A percentile compares a stretch with the other conserved stretches of the same genome.
phyloP scores from a whole-genome alignment of 352 stramenopile genomes.

The Pythium sp. region DNA sequence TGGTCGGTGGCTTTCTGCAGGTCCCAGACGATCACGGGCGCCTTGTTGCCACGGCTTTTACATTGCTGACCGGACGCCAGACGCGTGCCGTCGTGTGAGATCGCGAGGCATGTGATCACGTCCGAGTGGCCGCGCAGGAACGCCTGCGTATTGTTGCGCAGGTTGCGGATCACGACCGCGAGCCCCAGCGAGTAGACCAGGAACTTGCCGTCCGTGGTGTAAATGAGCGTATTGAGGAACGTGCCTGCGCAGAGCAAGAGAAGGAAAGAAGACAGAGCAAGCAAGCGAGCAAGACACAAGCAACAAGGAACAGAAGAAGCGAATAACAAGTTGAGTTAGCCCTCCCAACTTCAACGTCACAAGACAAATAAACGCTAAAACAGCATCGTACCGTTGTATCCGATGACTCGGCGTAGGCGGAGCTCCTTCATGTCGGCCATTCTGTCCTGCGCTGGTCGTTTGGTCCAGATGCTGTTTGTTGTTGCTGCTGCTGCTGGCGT shows the following conservation, averaged over 20 bases:
- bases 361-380: too few species aligned
- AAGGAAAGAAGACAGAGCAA: background rate
- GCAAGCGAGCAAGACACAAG: background rate
- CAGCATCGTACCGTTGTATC: slow-evolving; percentile 63
- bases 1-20: slow-evolving; percentile 77
- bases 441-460: background rate
- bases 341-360: too few species aligned
- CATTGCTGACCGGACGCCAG: slow-evolving; percentile 91
- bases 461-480: background rate
- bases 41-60: slow-evolving; percentile 92
- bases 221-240: slow-evolving; percentile 70
- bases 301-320: background rate
- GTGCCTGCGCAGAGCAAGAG: slow-evolving; percentile 26
- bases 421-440: slow-evolving; percentile 78
- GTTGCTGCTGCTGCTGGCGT: background rate
- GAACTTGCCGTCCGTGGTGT: slow-evolving; percentile 76
- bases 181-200: slow-evolving; percentile 87
- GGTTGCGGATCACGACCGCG: slow-evolving; percentile 81
- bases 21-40: slow-evolving; percentile 95
- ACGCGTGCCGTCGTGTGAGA: slow-evolving; percentile 89
- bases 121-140: slow-evolving; percentile 93
- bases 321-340: slow-evolving; percentile 1
- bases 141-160: slow-evolving; percentile 66
- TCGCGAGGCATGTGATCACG: slow-evolving; percentile 89
- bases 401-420: slow-evolving; percentile 72